Base-by-base conservation (phyloP, 1,284 basidiomycete species). In the Psilocybe mexicana region DNA sequence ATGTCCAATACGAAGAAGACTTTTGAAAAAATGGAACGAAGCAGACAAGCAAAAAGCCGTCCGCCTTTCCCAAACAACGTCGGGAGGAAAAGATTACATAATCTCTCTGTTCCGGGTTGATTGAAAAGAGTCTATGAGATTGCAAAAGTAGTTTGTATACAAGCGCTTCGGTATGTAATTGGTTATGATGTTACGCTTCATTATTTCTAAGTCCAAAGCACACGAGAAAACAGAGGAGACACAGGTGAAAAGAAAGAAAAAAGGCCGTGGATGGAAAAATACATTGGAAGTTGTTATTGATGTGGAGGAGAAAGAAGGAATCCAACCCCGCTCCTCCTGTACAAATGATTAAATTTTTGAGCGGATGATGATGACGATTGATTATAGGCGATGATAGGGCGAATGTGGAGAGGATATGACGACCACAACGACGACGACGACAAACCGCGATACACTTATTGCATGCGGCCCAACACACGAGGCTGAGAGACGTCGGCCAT, bases 401-500 rank as follows among this genome's bases (percentile, higher is more conserved):
- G 48, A 10, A 23, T n/a, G 12, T 0, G n/a, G 12, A 7, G 48
- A 36, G 14, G 48, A 11, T 28, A 35, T 2, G 26, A 50, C 11
- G 48, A 40, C 11, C n/a, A 35, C 12, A 23, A 50, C 18, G 48
- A 23, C 12, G 25, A 48, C 25, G 30, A 48, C 3, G 30, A 36
- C 5, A 25, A 40, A 10, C 25, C n/a, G 38, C 23, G 10, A 35
- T 6, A 43, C 23, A 40, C 12, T 54, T 60, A 64, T 28, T 64
- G 63, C 63, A 64, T 64, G 36, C 63, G 61, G 36, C 87, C 88
- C 58, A 92, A 74, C 62, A 92, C 88, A 63, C 90, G 82, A 48
- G 90, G 90, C 71, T 92, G 90, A 62, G 80, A 79, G 43, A 92
- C 75, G 68, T 92, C 89, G 36, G 88, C 87, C 88, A 92, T 92